Evolutionary conservation across 2,329 filamentous ascomycete species (phyloP).

Genomic region (Colletotrichum gigasporum): DNA sequence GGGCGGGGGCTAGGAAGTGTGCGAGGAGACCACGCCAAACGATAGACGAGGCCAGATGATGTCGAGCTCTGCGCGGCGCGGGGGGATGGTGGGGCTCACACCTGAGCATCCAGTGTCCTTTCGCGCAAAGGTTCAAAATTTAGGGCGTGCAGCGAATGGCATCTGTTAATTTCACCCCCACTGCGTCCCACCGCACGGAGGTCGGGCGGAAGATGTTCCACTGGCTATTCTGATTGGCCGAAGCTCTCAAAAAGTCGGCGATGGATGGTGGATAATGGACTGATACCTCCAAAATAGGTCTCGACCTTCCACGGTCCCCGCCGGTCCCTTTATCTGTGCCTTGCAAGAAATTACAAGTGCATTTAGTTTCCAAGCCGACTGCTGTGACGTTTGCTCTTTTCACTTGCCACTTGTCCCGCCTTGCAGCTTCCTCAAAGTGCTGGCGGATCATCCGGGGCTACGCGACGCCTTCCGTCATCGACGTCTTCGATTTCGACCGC

Average conservation of each 20-base stretch:
- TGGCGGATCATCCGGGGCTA: neutral
- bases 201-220: constrained; percentile 21
- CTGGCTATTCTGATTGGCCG: neutral
- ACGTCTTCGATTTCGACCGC: constrained; percentile 14
- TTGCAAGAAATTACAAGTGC: neutral
- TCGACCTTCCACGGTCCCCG: neutral
- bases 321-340: neutral
- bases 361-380: no score
- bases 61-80: constrained; percentile 26
- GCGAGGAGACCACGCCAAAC: neutral
- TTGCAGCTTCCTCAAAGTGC: neutral
- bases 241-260: constrained; percentile 16
- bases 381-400: neutral
- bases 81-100: constrained; percentile 23
- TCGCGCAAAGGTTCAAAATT: constrained; percentile 5
- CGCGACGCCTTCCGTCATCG: constrained; percentile 8
- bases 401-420: neutral
- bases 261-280: constrained; percentile 6
- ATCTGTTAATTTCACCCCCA: neutral
- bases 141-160: neutral
- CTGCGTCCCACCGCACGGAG: neutral
- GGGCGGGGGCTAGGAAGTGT: neutral
- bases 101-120: constrained; percentile 12
- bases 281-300: neutral
- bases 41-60: constrained; percentile 4